Conservation (phyloP, 2,329 filamentous ascomycete genomes). For the Colletotrichum costaricense region DNA sequence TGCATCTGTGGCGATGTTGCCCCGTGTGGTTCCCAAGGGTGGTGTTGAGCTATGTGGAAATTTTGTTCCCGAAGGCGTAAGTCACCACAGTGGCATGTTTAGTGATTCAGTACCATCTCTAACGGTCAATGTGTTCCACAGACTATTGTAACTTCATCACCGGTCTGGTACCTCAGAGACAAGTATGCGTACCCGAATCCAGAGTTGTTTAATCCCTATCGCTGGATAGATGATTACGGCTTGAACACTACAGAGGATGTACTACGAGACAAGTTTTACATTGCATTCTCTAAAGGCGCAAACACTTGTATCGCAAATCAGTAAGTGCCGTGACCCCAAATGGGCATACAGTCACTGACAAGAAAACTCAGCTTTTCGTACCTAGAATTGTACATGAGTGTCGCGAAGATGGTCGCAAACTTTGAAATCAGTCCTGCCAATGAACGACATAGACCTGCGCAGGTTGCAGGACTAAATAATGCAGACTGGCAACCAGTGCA, state of each 20-base stretch:
- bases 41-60: constrained; percentile 39
- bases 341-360: accelerated
- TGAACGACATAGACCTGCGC: not conserved
- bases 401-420: not conserved
- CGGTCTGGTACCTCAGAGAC: constrained; percentile 44
- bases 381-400: not conserved
- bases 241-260: constrained; percentile 26
- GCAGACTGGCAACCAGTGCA: constrained; percentile 36
- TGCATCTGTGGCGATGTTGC: constrained; percentile 42
- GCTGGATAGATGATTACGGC: constrained; percentile 39
- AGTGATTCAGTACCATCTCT: not conserved
- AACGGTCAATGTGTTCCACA: not conserved
- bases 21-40: constrained; percentile 39
- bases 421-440: not conserved
- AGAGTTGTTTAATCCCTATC: constrained; percentile 40
- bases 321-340: constrained; percentile 33
- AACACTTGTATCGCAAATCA: constrained; percentile 43
- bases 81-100: not conserved
- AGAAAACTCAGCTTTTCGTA: constrained; percentile 8
- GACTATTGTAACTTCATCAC: constrained; percentile 43
- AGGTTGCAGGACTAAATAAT: not conserved
- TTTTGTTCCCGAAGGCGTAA: constrained; percentile 40
- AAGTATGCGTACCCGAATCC: constrained; percentile 41
- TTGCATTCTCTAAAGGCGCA: constrained; percentile 44
- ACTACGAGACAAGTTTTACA: constrained; percentile 42